These are phyloP conservation scores for Candida ortonii DNA, from an alignment of 805 yeast genomes.

Conservation along the genomic window DNA sequence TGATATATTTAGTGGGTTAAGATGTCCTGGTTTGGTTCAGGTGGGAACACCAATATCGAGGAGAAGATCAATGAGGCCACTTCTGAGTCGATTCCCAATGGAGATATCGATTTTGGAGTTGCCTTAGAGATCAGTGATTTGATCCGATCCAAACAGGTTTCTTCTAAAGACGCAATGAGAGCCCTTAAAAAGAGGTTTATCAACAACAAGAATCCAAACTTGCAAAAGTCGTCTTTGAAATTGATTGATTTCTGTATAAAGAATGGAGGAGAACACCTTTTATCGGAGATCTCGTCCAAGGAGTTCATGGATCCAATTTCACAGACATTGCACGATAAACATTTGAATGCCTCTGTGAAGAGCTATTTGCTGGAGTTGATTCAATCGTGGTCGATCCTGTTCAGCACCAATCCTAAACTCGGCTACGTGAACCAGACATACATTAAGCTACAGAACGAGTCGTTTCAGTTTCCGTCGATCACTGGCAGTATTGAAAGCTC, in stretches of 20 bases:
- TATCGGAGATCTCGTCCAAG: slow-evolving; percentile 72
- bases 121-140: slow-evolving; percentile 86
- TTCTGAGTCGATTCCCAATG: slow-evolving; percentile 86
- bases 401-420: slow-evolving; percentile 63
- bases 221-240: slow-evolving; percentile 70
- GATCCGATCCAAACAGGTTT: slow-evolving; percentile 75
- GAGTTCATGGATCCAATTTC: slow-evolving; percentile 84
- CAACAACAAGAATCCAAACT: slow-evolving; percentile 66
- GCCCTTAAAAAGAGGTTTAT: slow-evolving; percentile 72
- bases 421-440: slow-evolving; percentile 63
- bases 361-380: slow-evolving; percentile 58
- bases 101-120: slow-evolving; percentile 69
- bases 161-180: slow-evolving; percentile 81
- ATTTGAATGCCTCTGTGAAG: slow-evolving; percentile 51
- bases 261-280: slow-evolving; percentile 86
- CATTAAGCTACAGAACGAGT: slow-evolving; percentile 57
- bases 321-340: slow-evolving; percentile 33
- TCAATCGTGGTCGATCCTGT: slow-evolving; percentile 75
- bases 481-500: slow-evolving; percentile 36
- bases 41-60: slow-evolving; percentile 45
- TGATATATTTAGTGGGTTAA: background rate
- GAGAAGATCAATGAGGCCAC: slow-evolving; percentile 72
- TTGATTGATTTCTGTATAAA: slow-evolving; percentile 84
- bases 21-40: slow-evolving; percentile 54
- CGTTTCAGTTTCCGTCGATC: slow-evolving; percentile 62